Base-by-base conservation (phyloP, 495 filamentous ascomycete genomes). In the Penicillium simplicissimum region DNA sequence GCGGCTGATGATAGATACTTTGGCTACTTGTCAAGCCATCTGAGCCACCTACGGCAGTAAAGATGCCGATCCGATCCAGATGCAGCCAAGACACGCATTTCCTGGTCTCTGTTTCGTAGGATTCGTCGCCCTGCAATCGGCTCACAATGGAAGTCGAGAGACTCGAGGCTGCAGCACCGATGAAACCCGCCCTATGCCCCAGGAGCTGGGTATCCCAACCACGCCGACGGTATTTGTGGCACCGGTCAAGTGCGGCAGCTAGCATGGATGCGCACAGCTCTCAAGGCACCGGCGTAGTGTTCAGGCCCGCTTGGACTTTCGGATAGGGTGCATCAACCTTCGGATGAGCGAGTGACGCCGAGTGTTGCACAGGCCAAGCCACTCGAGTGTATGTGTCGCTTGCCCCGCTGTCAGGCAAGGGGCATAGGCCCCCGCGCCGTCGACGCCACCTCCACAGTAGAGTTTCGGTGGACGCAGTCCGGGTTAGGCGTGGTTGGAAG, bases 351-450 rank as follows among this genome's bases (percentile, higher is more conserved):
- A 1, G 14, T n/a, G n/a, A n/a, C n/a, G n/a, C n/a, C n/a, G n/a
- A n/a, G 42, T 21, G 48, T 52, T 58, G 61, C 54, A 54, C 60
- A 62, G 33, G 23, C 43, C 40, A 28, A 38, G 43, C 38, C 45
- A 15, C 52, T 65, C 35, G 37, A 19, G 31, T 38, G 13, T 38
- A 13, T 33, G 21, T 55, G 19, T 38, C 23, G 53, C 35, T 21
- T 52, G 45, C 61, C 62, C 37, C 55, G 47, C 42, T 25, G 15
- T 21, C 21, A 62, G 52, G 65, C 65, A 67, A 67, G 65, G 65
- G 62, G 34, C 21, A 40, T 43, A 25, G 56, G 45, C 25, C 35
- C 34, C 36, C 36, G 37, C 53, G 33, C 51, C 25, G 35, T 55
- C 31, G 13, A 53, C 34, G 60, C 64, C 57, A 66, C 60, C 21